Percentiles rank a stretch among this genome's conserved stretches.
phyloP scores from a whole-genome alignment of 148 eudicot species.

The Cornus controversa region DNA sequence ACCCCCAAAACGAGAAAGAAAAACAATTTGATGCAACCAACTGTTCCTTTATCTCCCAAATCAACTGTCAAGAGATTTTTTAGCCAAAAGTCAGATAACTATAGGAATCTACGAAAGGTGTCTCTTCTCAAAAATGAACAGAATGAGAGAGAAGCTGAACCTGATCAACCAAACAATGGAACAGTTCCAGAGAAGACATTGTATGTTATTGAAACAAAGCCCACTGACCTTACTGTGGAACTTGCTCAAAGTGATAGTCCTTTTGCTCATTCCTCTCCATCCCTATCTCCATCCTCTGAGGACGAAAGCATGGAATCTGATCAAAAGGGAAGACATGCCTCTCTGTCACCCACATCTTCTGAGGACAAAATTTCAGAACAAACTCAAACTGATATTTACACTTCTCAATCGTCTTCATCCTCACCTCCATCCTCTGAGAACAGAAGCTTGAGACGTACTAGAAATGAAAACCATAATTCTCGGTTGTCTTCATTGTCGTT shows the following conservation, averaged over 20 bases:
- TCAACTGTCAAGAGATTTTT: conserved; percentile 34
- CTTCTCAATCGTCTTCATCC: conserved; percentile 9
- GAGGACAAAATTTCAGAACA: conserved; percentile 20
- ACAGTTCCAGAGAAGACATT: conserved; percentile 37
- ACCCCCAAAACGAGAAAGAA: conserved; percentile 23
- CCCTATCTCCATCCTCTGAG: neutral
- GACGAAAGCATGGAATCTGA: conserved; percentile 5
- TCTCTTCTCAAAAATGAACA: conserved; percentile 24
- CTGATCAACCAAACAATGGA: conserved; percentile 18
- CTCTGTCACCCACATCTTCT: neutral
- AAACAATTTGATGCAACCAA: conserved; percentile 22
- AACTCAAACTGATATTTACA: conserved; percentile 2
- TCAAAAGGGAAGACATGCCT: conserved; percentile 1
- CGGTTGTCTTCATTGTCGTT: conserved; percentile 7
- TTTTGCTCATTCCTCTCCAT: neutral
- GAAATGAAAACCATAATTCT: conserved; percentile 18
- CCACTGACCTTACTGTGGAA: conserved; percentile 11
- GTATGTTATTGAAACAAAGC: conserved; percentile 28
- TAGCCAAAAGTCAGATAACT: conserved; percentile 33
- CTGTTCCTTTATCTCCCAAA: conserved; percentile 22
- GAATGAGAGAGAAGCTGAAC: conserved; percentile 22
- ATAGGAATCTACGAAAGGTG: conserved; percentile 28
- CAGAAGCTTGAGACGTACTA: conserved; percentile 22
- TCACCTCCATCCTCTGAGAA: conserved; percentile 17
- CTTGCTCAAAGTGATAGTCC: conserved; percentile 3